phyloP scores from a whole-genome alignment of 495 filamentous ascomycete genomes.

The Aspergillus ostianus region DNA sequence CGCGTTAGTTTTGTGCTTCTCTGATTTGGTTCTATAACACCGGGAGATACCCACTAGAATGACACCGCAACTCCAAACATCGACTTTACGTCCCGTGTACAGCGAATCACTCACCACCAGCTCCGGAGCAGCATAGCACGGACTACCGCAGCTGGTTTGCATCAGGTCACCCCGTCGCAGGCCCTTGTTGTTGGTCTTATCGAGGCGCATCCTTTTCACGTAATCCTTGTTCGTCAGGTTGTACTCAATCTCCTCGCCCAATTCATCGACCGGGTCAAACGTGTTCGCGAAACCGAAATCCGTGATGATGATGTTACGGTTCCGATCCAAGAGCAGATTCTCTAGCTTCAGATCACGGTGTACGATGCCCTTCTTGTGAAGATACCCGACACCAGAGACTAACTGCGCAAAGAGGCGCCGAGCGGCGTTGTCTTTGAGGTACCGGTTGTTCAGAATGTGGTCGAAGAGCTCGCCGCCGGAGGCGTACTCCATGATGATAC shows the following conservation, averaged over 20 bases:
- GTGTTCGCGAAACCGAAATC: constrained; percentile 99
- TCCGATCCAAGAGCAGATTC: constrained; percentile 91
- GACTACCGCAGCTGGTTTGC: constrained; percentile 59
- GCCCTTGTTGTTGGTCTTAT: constrained; percentile 80
- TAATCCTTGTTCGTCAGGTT: constrained; percentile 81
- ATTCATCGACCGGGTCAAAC: constrained; percentile 84
- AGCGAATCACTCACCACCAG: constrained; percentile 96
- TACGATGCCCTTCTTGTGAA: constrained; percentile 99
- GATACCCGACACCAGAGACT: constrained; percentile 93
- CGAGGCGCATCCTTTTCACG: constrained; percentile 73
- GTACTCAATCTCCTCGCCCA: constrained; percentile 86
- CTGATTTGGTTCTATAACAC: background rate
- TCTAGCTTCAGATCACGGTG: constrained; percentile 97
- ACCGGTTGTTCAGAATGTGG: constrained; percentile 94
- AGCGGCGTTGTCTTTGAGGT: constrained; percentile 89
- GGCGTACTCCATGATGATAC: constrained; percentile 97
- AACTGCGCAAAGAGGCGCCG: constrained; percentile 92
- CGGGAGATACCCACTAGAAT: constrained; percentile 73
- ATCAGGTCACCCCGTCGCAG: constrained; percentile 66
- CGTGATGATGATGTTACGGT: constrained; percentile 98
- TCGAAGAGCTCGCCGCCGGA: constrained; percentile 98
- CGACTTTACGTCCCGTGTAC: constrained; percentile 96
- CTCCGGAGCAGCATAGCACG: constrained; percentile 95
- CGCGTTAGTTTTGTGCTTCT: background rate
- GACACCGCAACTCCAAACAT: constrained; percentile 99